A percentile compares a stretch with the other conserved stretches of the same genome.
Evolutionary conservation across 306 rosid genomes (phyloP).

Genomic region (Sechiopsis laciniata): DNA sequence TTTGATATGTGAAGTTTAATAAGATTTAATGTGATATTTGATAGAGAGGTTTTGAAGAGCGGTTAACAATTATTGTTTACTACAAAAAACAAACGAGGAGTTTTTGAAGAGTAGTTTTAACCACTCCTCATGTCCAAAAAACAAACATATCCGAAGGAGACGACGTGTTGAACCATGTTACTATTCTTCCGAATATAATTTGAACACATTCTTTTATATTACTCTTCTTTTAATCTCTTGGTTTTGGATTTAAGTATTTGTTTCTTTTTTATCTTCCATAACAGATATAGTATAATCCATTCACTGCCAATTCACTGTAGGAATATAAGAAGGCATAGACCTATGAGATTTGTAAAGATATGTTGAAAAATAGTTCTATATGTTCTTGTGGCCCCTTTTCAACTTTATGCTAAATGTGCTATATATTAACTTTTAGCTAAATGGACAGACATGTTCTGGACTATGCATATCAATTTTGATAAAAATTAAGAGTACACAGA

Average conservation of each 20-base stretch:
- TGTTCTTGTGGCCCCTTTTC: background rate
- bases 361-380: background rate
- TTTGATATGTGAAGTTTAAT: no score
- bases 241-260: background rate
- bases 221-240: background rate
- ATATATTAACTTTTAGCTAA: background rate
- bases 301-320: background rate
- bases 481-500: background rate
- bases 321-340: background rate
- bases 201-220: background rate
- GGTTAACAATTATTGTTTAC: no score
- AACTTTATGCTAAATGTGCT: background rate
- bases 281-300: background rate
- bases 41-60: no score
- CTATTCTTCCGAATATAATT: background rate
- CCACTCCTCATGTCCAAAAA: no score
- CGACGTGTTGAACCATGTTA: background rate
- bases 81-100: no score
- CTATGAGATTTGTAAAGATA: background rate
- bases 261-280: background rate
- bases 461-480: background rate
- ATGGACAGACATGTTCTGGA: background rate
- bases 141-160: no score
- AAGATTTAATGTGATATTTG: no score
- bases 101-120: no score